Evolutionary conservation across 73 alveolate genomes (phyloP), one percentile per base, ranked within the genome.

Genomic region (Diophrys appendiculata): DNA sequence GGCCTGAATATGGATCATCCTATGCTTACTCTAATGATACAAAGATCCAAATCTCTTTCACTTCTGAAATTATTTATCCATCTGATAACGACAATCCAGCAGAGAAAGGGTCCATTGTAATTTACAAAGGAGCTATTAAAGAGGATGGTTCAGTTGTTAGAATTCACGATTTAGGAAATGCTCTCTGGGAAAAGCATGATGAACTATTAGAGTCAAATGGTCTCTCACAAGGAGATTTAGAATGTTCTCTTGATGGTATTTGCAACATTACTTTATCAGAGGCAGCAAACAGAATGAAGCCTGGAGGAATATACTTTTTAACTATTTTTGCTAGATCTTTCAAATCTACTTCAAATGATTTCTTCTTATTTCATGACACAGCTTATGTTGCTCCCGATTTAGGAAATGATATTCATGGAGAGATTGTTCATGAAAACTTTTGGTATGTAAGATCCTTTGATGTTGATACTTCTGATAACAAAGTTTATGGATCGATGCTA

Each of bases 51-150:
- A 53, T 83, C 32, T 68, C 60, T 29, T 83, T 83, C 52, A 78
- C 65, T 34, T 55, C 81, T 11, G 69, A 83, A n/a, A 75, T 72
- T 29, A 72, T 83, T 1, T 73, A 72, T 56, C 91, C 86, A 31
- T 32, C 77, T 35, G 60, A 70, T 43, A n/a, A n/a, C n/a, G 60
- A 43, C 8, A 32, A 74, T 2, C 68, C 82, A 0, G 81, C 76
- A 13, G 56, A 31, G 25, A 53, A 73, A 33, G 91, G 91, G 8
- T 54, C 25, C 22, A 0, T 83, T 0, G 72, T 30, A 65, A 68
- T 83, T 2, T 83, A 24, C 71, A 56, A 84, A 43, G 91, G 86
- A 5, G 91, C 91, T 2, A 69, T 83, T n/a, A 65, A 76, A 29
- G 56, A 56, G 23, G 91, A 83, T 31, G 91, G 91, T 13, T 52